A percentile compares a stretch with the other conserved stretches of the same genome.
Conservation (phyloP, 371 early-diverging fungal species). For the Syncephalastrum contaminatum region DNA sequence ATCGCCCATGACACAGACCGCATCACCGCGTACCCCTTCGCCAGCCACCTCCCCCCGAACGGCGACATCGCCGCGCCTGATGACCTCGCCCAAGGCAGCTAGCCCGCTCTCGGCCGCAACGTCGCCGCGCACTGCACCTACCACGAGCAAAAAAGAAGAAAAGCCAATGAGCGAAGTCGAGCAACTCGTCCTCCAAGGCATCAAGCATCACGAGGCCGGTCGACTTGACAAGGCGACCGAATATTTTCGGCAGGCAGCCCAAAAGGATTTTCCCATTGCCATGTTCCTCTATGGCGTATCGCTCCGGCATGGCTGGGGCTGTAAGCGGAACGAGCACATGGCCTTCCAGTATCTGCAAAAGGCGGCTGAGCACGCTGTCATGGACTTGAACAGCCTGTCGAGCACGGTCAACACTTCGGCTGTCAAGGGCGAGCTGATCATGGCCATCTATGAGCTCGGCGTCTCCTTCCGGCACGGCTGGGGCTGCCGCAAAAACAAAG, state of each 20-base stretch:
- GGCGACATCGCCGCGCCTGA: slow-evolving; percentile 6
- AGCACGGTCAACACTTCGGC: slow-evolving; percentile 28
- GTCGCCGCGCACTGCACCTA: slow-evolving; percentile 5
- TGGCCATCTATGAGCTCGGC: slow-evolving; percentile 87
- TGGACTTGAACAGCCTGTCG: slow-evolving; percentile 50
- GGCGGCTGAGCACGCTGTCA: slow-evolving; percentile 73
- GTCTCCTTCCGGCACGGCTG: slow-evolving; percentile 85
- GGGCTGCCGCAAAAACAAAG: slow-evolving; percentile 76
- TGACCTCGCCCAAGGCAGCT: background rate
- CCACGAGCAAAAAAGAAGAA: slow-evolving; percentile 5
- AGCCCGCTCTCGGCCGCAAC: slow-evolving; percentile 10
- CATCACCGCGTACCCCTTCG: slow-evolving; percentile 23
- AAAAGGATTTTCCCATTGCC: slow-evolving; percentile 61
- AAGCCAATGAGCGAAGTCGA: slow-evolving; percentile 15
- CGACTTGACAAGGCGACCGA: slow-evolving; percentile 66
- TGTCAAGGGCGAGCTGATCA: slow-evolving; percentile 51
- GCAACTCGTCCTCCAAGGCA: slow-evolving; percentile 26
- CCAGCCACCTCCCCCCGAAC: slow-evolving; percentile 18
- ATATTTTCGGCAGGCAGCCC: slow-evolving; percentile 69
- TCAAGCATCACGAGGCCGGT: slow-evolving; percentile 65
- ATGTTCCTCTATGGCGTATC: slow-evolving; percentile 78
- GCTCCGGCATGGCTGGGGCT: slow-evolving; percentile 81
- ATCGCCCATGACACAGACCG: slow-evolving; percentile 3
- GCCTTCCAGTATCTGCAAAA: slow-evolving; percentile 81
- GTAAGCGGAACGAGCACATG: slow-evolving; percentile 58